Evolutionary conservation across 2,329 filamentous ascomycete species (phyloP), one percentile per base, ranked within the genome.

Genomic region (Trichophyton schoenleinii): DNA sequence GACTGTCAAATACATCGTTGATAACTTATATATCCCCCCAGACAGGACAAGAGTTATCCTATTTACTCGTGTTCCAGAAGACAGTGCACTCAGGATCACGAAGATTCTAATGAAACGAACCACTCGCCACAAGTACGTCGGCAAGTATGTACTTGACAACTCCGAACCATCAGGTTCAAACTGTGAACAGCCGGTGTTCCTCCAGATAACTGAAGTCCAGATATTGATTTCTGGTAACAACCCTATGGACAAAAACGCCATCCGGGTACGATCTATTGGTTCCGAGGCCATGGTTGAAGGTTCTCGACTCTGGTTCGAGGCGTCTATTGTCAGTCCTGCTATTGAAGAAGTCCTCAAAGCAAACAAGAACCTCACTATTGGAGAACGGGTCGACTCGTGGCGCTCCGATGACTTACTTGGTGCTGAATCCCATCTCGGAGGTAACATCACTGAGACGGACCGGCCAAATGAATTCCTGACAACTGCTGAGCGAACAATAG

Each of bases 151-250:
- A 34, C 13, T 55, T n/a, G 28, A 55, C 3, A n/a, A 8, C 9
- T 18, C 55, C 18, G n/a, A 36, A 8, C 6, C 57, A 20, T 13
- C 58, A 3, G 28, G 9, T 34, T 60, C 49, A 15, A n/a, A 22
- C 13, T 20, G 28, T n/a, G 41, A 60, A 9, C 64, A 69, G 15
- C 66, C 70, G 28, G 60, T 74, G 5, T 69, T 68, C 60, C 63
- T 74, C 0, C 71, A 75, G 62, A 64, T 76, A 11, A 73, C 66
- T 1, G 75, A 78, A 63, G 66, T 71, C 4, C 75, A 77, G 61
- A 70, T 72, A 31, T 67, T 77, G 5, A 46, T 70, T 1, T 65
- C 70, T 44, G 68, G 66, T 8, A 60, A 65, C 38, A 63, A 65
- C 41, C 46, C 62, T 1, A 52, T 63, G 0, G 69, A 72, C 46